These are phyloP conservation scores for Dryas drummondii DNA, from an alignment of 306 rosid species.

Conservation along the genomic window DNA sequence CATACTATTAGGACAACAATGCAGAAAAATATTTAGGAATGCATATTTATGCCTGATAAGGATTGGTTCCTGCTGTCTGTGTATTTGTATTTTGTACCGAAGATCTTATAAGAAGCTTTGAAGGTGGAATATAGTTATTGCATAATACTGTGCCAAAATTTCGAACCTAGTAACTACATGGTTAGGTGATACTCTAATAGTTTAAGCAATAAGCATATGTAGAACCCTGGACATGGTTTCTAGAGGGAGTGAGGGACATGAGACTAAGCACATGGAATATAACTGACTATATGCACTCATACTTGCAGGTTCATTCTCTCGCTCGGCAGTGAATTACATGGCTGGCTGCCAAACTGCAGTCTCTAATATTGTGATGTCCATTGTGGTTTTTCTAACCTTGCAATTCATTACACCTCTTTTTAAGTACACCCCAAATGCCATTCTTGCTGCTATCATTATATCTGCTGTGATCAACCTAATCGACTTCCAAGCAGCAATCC, in stretches of 20 bases:
- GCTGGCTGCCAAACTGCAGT: slow-evolving; percentile 91
- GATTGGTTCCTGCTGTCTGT: neutral
- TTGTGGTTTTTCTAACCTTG: slow-evolving; percentile 75
- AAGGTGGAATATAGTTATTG: neutral
- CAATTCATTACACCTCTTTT: slow-evolving; percentile 85
- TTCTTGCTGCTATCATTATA: slow-evolving; percentile 86
- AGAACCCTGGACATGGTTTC: neutral
- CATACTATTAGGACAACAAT: neutral
- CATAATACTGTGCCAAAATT: neutral
- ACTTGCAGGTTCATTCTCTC: slow-evolving; percentile 85
- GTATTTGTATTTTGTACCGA: neutral
- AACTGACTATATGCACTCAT: slow-evolving; percentile 27
- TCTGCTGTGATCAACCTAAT: slow-evolving; percentile 82
- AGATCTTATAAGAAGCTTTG: neutral
- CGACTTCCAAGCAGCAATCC: slow-evolving; percentile 77
- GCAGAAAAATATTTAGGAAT: neutral
- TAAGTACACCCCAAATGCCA: slow-evolving; percentile 91
- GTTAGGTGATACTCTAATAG: neutral
- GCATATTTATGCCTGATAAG: neutral
- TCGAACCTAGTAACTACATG: neutral
- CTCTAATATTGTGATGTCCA: slow-evolving; percentile 88
- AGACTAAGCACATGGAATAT: neutral
- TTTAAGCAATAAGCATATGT: neutral
- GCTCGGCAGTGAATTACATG: slow-evolving; percentile 91
- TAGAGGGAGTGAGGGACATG: neutral